Conservation (phyloP, 2,329 filamentous ascomycete genomes). For the Bipolaris bicolor region DNA sequence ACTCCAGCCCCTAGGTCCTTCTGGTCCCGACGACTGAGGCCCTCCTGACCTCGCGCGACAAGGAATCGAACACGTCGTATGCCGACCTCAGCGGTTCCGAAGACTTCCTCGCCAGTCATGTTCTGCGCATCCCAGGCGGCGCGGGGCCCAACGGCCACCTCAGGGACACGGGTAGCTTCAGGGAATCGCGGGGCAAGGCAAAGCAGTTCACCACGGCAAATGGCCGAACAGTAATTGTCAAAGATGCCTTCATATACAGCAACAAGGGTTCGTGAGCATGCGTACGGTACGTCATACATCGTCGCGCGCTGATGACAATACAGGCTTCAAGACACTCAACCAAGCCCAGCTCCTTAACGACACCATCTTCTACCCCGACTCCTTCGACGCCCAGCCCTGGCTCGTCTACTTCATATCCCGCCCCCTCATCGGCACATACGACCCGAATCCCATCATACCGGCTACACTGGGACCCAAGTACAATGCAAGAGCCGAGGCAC, state of each 20-base stretch:
- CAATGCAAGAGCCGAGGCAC: slow-evolving; percentile 15
- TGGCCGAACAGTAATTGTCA: slow-evolving; percentile 89
- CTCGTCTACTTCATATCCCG: slow-evolving; percentile 94
- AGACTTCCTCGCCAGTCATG: slow-evolving; percentile 96
- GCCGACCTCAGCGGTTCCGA: slow-evolving; percentile 85
- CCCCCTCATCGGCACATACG: slow-evolving; percentile 82
- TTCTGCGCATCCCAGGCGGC: slow-evolving; percentile 76
- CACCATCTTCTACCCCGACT: slow-evolving; percentile 84
- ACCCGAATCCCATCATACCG: slow-evolving; percentile 73
- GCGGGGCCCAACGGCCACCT: slow-evolving; percentile 54
- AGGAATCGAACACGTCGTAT: slow-evolving; percentile 78
- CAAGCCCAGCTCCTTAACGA: slow-evolving; percentile 88
- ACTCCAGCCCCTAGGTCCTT: slow-evolving; percentile 63
- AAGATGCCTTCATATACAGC: slow-evolving; percentile 90
- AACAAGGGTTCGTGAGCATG: slow-evolving; percentile 75
- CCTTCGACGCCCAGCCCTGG: slow-evolving; percentile 90
- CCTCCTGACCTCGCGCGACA: slow-evolving; percentile 84
- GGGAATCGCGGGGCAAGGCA: slow-evolving; percentile 89
- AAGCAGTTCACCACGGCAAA: slow-evolving; percentile 94
- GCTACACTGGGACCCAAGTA: slow-evolving; percentile 54
- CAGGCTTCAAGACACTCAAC: slow-evolving; percentile 88
- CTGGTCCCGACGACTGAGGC: slow-evolving; percentile 93
- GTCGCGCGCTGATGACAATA: slow-evolving; percentile 21
- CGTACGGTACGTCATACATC: neutral
- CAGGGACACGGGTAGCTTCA: slow-evolving; percentile 63